A percentile compares a stretch with the other conserved stretches of the same genome.
Conservation (phyloP, 177 flowering plant genomes). For the Vitis hybrid region DNA sequence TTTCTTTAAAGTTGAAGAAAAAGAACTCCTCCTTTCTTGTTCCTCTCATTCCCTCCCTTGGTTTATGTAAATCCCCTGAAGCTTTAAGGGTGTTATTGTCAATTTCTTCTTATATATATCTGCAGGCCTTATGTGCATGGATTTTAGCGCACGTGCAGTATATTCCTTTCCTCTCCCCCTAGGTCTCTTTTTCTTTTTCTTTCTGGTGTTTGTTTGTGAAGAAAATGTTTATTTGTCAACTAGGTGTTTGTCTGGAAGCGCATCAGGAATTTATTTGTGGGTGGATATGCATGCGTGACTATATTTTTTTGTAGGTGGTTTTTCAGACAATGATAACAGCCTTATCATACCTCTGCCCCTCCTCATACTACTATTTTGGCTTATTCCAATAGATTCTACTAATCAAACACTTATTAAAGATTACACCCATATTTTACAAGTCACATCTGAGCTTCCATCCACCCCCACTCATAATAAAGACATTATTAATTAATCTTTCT, state of each 20-base stretch:
- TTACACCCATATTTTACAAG: no score
- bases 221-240: not conserved
- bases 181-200: not conserved
- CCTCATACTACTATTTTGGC: no score
- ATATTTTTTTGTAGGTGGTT: no score
- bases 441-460: no score
- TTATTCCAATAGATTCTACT: no score
- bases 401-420: no score
- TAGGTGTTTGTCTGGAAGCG: slow-evolving; percentile 4
- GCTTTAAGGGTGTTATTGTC: slow-evolving; percentile 1
- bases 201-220: not conserved
- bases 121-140: slow-evolving; percentile 24
- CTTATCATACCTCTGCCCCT: no score
- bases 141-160: slow-evolving; percentile 25
- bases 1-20: slow-evolving; percentile 7
- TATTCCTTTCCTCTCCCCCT: slow-evolving; percentile 6
- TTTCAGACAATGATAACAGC: no score
- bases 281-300: not conserved
- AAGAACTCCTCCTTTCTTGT: not conserved
- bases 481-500: no score
- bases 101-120: not conserved
- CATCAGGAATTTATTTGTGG: not conserved
- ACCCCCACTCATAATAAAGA: no score
- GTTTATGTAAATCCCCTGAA: slow-evolving; percentile 2
- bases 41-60: not conserved